Evolutionary conservation across 2,329 filamentous ascomycete species (phyloP).

Genomic region (Didymella lethalis): DNA sequence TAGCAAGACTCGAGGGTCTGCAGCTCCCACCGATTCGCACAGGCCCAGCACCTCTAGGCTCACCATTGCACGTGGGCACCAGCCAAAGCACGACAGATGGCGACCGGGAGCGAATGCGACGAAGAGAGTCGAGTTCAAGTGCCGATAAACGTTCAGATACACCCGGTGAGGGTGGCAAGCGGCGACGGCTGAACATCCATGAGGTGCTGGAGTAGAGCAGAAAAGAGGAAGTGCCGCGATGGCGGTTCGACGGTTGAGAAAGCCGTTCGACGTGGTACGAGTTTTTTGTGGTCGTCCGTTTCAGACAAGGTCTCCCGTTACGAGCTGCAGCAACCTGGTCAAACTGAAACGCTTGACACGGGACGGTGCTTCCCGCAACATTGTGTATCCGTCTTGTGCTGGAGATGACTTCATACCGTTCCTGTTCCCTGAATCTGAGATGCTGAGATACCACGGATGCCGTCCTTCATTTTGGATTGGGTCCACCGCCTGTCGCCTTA

Average conservation of each 20-base stretch:
- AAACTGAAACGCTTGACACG: conserved; percentile 12
- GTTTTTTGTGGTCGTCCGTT: conserved; percentile 7
- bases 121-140: conserved; percentile 40
- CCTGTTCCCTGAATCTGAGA: conserved; percentile 8
- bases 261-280: conserved; percentile 14
- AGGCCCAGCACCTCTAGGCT: conserved; percentile 40
- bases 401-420: neutral
- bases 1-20: conserved; percentile 42
- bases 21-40: conserved; percentile 50
- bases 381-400: neutral
- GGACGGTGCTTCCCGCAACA: conserved; percentile 3
- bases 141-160: conserved; percentile 41
- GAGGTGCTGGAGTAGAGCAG: conserved; percentile 45
- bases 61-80: conserved; percentile 39
- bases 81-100: conserved; percentile 27
- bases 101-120: conserved; percentile 38
- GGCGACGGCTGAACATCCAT: conserved; percentile 48
- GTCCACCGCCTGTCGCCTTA: neutral
- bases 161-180: conserved; percentile 45
- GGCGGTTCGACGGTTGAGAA: conserved; percentile 15
- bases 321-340: conserved; percentile 11
- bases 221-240: neutral
- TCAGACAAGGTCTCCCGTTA: conserved; percentile 14
- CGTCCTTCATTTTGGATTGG: conserved; percentile 6
- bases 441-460: conserved; percentile 16